A percentile compares a stretch with the other conserved stretches of the same genome.
Evolutionary conservation across 2,329 filamentous ascomycete species (phyloP).

Genomic region (Calonectria fujianensis): DNA sequence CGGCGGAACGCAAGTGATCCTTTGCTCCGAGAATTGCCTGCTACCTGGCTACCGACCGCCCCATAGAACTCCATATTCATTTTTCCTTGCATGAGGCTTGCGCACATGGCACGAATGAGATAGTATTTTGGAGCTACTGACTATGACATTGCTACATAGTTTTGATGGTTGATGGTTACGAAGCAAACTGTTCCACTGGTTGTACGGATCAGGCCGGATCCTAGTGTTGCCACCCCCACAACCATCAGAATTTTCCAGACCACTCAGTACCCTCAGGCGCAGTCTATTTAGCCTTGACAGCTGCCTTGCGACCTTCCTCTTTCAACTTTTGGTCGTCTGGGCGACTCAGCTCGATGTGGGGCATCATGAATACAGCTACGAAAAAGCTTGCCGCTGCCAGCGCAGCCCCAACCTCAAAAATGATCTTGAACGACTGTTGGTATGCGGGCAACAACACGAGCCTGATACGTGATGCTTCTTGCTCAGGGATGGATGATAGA

Average conservation of each 20-base stretch:
- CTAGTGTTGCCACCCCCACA: neutral
- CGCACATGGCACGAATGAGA: neutral
- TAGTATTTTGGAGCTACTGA: neutral
- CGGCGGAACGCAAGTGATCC: neutral
- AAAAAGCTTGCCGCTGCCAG: conserved; percentile 61
- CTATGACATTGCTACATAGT: conserved; percentile 9
- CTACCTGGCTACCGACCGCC: neutral
- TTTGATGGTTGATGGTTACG: neutral
- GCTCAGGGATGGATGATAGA: neutral
- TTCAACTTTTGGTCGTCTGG: conserved; percentile 9
- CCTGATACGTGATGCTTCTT: conserved; percentile 32
- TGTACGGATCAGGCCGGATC: neutral
- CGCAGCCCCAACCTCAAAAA: conserved; percentile 62
- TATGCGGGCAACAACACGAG: conserved; percentile 61
- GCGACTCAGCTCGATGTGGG: conserved; percentile 59
- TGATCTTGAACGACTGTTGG: conserved; percentile 59
- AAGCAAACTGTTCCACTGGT: neutral
- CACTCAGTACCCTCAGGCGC: neutral
- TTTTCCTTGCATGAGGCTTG: neutral
- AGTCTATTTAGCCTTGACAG: neutral
- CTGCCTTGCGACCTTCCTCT: conserved; percentile 14
- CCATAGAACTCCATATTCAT: neutral
- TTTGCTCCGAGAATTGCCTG: neutral
- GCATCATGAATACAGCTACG: conserved; percentile 63
- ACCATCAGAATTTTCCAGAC: conserved; percentile 4